Conservation (phyloP, 1,284 basidiomycete species). For the Austroboletus novae-zelandiae region DNA sequence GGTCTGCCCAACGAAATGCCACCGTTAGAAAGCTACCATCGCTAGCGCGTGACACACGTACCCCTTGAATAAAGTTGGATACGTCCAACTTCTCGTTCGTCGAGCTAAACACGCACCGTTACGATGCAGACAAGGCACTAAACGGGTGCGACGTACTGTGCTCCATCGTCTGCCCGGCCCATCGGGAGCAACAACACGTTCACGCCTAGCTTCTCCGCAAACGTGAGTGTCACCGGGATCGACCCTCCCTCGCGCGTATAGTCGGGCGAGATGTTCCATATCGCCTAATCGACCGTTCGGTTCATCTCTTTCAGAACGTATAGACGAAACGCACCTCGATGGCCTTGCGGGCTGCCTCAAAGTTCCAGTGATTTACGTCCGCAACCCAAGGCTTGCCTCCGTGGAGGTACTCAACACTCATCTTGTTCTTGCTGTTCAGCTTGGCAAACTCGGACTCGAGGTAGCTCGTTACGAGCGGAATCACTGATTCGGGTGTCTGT, state of each 20-base stretch:
- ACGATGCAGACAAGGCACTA: too few species aligned
- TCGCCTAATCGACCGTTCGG: conserved; percentile 44
- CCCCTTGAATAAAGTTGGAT: conserved; percentile 91
- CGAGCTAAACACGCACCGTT: conserved; percentile 47
- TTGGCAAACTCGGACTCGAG: conserved; percentile 80
- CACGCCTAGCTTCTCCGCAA: conserved; percentile 83
- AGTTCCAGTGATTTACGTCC: conserved; percentile 90
- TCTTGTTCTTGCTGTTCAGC: conserved; percentile 80
- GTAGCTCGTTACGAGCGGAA: conserved; percentile 72
- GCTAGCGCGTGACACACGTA: conserved; percentile 33
- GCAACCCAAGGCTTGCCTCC: conserved; percentile 92
- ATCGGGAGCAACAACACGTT: conserved; percentile 89
- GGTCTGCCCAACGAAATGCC: conserved; percentile 39
- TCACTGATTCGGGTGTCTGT: conserved; percentile 76
- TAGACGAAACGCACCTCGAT: conserved; percentile 51
- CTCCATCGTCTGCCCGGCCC: conserved; percentile 92
- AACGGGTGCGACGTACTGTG: conserved; percentile 61
- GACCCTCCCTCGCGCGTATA: conserved; percentile 94
- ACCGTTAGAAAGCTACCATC: too few species aligned
- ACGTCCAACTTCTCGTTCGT: conserved; percentile 97
- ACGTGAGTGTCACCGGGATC: conserved; percentile 95
- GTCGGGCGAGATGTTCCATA: conserved; percentile 85
- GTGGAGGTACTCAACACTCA: conserved; percentile 67
- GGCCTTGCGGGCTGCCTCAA: conserved; percentile 85
- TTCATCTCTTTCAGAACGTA: neutral